Percentiles rank a stretch among this genome's conserved stretches.
Conservation (phyloP, 441 rosid genomes). For the Arabidopsis lyrata region DNA sequence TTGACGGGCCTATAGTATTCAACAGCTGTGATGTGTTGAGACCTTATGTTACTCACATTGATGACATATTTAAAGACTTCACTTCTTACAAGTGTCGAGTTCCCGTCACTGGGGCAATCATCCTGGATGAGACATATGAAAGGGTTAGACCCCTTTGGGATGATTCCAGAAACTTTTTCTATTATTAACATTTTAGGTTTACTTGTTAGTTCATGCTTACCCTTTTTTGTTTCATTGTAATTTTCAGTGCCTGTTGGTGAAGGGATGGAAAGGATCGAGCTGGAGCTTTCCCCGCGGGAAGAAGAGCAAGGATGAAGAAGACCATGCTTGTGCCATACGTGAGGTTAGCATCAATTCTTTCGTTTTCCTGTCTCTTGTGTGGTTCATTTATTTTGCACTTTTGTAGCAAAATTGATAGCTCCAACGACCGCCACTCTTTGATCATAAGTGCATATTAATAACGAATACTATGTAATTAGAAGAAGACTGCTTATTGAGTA, state of each 20-base stretch:
- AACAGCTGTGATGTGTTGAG: constrained; percentile 88
- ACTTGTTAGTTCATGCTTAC: constrained; percentile 20
- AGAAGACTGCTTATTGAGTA: neutral
- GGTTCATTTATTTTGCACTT: constrained; percentile 17
- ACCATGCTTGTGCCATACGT: constrained; percentile 92
- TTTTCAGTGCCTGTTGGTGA: constrained; percentile 88
- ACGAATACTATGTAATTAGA: neutral
- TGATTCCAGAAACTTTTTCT: neutral
- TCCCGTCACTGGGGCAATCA: constrained; percentile 98
- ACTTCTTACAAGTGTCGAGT: constrained; percentile 97
- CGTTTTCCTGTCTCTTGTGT: constrained; percentile 21
- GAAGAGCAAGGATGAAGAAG: constrained; percentile 99
- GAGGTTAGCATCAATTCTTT: constrained; percentile 63
- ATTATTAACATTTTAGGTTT: neutral
- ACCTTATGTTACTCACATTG: constrained; percentile 94
- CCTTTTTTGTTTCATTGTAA: constrained; percentile 21
- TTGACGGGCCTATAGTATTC: constrained; percentile 66
- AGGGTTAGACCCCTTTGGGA: constrained; percentile 62
- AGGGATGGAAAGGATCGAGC: constrained; percentile 99
- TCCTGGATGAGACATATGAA: constrained; percentile 89
- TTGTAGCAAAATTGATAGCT: constrained; percentile 18
- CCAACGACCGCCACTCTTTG: neutral
- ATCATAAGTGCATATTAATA: constrained; percentile 2
- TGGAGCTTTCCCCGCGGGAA: constrained; percentile 99
- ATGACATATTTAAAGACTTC: constrained; percentile 94